A percentile compares a stretch with the other conserved stretches of the same genome.
Evolutionary conservation across 2,329 filamentous ascomycete species (phyloP).

Genomic region (Thermomyces lanuginosus): DNA sequence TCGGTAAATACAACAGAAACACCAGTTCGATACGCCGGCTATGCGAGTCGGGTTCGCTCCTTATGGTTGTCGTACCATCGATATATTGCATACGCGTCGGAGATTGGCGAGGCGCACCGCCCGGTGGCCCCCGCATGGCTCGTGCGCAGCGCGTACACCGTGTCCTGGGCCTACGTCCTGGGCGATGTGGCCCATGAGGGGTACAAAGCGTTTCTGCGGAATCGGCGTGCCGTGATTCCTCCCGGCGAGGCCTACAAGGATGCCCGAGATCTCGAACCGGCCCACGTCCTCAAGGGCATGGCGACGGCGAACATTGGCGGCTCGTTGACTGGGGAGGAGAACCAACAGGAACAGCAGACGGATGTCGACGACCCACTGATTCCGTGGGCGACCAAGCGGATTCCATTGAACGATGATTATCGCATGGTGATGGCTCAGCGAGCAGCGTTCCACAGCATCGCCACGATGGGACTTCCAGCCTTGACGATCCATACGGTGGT

Average conservation of each 20-base stretch:
- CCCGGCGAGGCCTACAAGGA: conserved; percentile 35
- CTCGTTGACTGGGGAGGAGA: conserved; percentile 6
- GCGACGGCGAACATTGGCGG: conserved; percentile 17
- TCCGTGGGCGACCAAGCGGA: conserved; percentile 29
- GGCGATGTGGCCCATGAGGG: conserved; percentile 88
- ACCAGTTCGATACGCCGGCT: conserved; percentile 78
- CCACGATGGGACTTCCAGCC: conserved; percentile 84
- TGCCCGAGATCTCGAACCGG: conserved; percentile 18
- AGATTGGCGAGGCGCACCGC: conserved; percentile 91
- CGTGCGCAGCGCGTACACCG: conserved; percentile 67
- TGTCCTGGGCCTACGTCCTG: conserved; percentile 83
- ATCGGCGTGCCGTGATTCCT: conserved; percentile 59
- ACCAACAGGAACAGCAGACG: conserved; percentile 3
- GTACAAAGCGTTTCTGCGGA: conserved; percentile 83
- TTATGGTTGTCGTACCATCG: conserved; percentile 81
- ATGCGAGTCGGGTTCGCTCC: conserved; percentile 69
- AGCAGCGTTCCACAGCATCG: conserved; percentile 75
- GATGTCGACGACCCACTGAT: conserved; percentile 12
- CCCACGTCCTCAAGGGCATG: conserved; percentile 20
- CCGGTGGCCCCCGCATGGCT: conserved; percentile 76
- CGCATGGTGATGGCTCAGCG: conserved; percentile 80
- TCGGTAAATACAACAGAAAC: conserved; percentile 67
- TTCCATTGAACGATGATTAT: conserved; percentile 74
- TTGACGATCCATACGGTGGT: conserved; percentile 92
- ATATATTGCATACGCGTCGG: conserved; percentile 92